Conservation (phyloP, 2,329 filamentous ascomycete genomes). For the Aspergillus felis region DNA sequence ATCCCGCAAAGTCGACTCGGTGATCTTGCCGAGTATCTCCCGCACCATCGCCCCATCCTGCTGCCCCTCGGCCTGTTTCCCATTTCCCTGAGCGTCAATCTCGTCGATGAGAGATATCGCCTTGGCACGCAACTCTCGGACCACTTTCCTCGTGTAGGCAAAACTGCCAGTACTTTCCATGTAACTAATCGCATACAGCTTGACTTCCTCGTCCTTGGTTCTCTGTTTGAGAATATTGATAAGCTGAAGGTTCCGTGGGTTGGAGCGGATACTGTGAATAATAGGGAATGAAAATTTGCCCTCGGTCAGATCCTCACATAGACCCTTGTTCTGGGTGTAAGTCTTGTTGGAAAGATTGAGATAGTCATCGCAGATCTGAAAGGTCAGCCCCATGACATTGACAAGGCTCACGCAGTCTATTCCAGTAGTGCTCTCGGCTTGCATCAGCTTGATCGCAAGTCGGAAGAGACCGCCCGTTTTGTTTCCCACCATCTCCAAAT, state of each 20-base stretch:
- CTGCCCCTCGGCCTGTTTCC: slow-evolving; percentile 38
- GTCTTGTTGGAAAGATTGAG: slow-evolving; percentile 70
- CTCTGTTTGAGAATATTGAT: slow-evolving; percentile 92
- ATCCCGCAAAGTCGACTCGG: slow-evolving; percentile 34
- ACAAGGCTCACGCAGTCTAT: slow-evolving; percentile 61
- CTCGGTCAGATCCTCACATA: slow-evolving; percentile 93
- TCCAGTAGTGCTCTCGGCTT: slow-evolving; percentile 36
- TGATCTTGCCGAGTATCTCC: slow-evolving; percentile 67
- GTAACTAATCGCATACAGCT: slow-evolving; percentile 83
- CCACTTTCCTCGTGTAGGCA: slow-evolving; percentile 70
- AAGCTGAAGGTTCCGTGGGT: slow-evolving; percentile 61
- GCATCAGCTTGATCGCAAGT: slow-evolving; percentile 45
- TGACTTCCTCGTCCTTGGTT: slow-evolving; percentile 80
- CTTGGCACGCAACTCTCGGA: slow-evolving; percentile 60
- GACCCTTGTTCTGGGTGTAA: slow-evolving; percentile 85
- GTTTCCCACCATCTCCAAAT: slow-evolving; percentile 48
- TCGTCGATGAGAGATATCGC: slow-evolving; percentile 61
- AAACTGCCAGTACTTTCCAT: slow-evolving; percentile 91
- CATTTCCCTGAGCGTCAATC: slow-evolving; percentile 50
- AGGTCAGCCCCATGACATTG: slow-evolving; percentile 49
- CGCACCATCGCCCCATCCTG: slow-evolving; percentile 57
- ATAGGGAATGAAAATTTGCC: slow-evolving; percentile 96
- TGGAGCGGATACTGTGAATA: slow-evolving; percentile 79
- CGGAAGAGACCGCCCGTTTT: slow-evolving; percentile 49
- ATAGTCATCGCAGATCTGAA: slow-evolving; percentile 66